Percentiles rank a stretch among this genome's conserved stretches.
Conservation (phyloP, 2,329 filamentous ascomycete species). For the Hypomyces rosellus region DNA sequence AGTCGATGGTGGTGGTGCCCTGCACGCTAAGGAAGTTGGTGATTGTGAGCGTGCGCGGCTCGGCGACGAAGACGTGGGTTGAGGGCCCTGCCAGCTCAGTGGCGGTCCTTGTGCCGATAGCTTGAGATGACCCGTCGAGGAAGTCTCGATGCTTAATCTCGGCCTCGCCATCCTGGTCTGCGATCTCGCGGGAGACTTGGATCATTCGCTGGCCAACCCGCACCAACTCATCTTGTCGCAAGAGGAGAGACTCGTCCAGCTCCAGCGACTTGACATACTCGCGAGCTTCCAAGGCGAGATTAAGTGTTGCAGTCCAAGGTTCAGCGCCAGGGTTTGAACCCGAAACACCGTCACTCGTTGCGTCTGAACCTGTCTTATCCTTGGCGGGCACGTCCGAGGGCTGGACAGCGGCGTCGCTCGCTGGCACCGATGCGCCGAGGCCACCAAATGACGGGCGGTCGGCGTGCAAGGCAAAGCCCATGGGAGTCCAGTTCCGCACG, state of each 20-base stretch:
- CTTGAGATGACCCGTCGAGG: slow-evolving; percentile 9
- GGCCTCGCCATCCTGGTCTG: slow-evolving; percentile 3
- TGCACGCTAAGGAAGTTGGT: slow-evolving; percentile 19
- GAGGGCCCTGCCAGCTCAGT: slow-evolving; percentile 6
- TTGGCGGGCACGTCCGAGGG: not conserved
- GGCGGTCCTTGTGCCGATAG: slow-evolving; percentile 2
- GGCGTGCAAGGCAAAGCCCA: not conserved
- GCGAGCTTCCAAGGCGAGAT: slow-evolving; percentile 10
- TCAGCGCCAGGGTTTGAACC: not conserved
- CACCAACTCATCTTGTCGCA: slow-evolving; percentile 12
- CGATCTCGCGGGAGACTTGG: slow-evolving; percentile 6
- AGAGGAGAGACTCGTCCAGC: slow-evolving; percentile 10
- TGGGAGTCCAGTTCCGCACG: slow-evolving; percentile 11
- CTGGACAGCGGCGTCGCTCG: slow-evolving; percentile 14
- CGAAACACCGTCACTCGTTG: not conserved
- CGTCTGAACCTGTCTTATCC: not conserved
- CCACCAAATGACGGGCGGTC: not conserved
- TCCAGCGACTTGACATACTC: slow-evolving; percentile 12
- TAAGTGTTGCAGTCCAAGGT: not conserved
- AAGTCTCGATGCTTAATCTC: slow-evolving; percentile 12
- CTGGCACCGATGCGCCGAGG: slow-evolving; percentile 14
- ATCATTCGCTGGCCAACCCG: slow-evolving; percentile 17
- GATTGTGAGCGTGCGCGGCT: slow-evolving; percentile 14
- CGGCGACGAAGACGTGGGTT: slow-evolving; percentile 14
- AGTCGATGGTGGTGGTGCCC: slow-evolving; percentile 12